These are phyloP conservation scores for Russula ochroleuca DNA, from an alignment of 768 basidiomycete species.

Conservation along the genomic window DNA sequence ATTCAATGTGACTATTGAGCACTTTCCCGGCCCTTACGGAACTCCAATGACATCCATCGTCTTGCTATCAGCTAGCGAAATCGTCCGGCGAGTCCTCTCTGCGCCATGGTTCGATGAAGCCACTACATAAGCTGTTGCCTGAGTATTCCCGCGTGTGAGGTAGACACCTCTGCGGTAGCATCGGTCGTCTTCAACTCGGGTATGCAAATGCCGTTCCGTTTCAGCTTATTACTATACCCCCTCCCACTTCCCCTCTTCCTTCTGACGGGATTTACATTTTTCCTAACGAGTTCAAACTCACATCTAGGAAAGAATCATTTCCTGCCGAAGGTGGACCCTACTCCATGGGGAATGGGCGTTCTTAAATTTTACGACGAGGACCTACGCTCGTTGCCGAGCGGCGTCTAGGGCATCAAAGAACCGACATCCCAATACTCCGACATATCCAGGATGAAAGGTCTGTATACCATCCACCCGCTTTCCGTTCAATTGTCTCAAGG, in stretches of 20 bases:
- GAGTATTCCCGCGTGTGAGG: constrained; percentile 72
- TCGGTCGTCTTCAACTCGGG: constrained; percentile 50
- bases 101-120: constrained; percentile 49
- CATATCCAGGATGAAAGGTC: constrained; percentile 49
- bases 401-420: constrained; percentile 75
- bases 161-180: constrained; percentile 53
- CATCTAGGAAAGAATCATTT: constrained; percentile 57
- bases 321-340: constrained; percentile 58
- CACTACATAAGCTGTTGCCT: constrained; percentile 66
- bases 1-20: constrained; percentile 50
- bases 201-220: constrained; percentile 32
- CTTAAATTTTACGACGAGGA: constrained; percentile 61
- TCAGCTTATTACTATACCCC: too few relatives aligned
- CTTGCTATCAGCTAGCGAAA: constrained; percentile 40
- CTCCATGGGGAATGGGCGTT: constrained; percentile 56
- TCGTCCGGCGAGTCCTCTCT: constrained; percentile 46
- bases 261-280: not conserved
- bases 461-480: constrained; percentile 26
- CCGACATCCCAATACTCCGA: constrained; percentile 47
- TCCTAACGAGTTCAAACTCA: not conserved
- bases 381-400: constrained; percentile 50
- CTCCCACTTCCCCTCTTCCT: not conserved
- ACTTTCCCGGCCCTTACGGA: not conserved
- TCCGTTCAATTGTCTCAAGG: not conserved
- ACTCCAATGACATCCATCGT: constrained; percentile 9